Conservation (phyloP, 2,329 filamentous ascomycete species). For the Aspergillus costaricaensis region DNA sequence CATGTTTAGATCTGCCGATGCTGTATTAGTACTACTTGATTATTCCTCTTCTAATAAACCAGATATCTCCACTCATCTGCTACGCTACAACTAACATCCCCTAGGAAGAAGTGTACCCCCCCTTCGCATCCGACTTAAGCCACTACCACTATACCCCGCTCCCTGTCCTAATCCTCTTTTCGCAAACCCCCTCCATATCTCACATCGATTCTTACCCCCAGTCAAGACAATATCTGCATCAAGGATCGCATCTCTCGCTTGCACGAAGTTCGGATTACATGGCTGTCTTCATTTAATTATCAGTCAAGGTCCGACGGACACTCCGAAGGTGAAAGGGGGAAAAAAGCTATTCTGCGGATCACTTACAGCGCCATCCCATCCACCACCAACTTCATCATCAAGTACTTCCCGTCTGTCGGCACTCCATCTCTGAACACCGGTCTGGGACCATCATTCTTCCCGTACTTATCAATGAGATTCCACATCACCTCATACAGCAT, state of each 20-base stretch:
- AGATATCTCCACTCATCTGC: background rate
- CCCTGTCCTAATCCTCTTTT: constrained; percentile 17
- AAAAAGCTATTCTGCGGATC: no score
- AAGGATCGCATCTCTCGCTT: constrained; percentile 19
- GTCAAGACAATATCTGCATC: constrained; percentile 19
- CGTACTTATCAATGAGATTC: constrained; percentile 21
- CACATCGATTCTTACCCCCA: constrained; percentile 15
- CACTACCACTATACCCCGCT: constrained; percentile 2
- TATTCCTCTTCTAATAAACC: background rate
- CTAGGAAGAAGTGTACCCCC: background rate
- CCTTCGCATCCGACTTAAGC: background rate
- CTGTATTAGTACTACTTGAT: no score
- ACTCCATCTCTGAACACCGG: constrained; percentile 7
- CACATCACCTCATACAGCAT: constrained; percentile 22
- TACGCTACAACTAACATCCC: background rate
- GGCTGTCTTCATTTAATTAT: constrained; percentile 13
- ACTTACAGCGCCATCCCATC: constrained; percentile 22
- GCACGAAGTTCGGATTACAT: constrained; percentile 19
- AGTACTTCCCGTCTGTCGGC: constrained; percentile 19
- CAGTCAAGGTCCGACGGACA: background rate
- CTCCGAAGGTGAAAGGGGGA: no score
- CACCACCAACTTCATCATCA: constrained; percentile 20
- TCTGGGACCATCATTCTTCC: constrained; percentile 13
- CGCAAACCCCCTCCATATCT: constrained; percentile 21
- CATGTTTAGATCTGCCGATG: no score